Percentiles rank a stretch among this genome's conserved stretches.
These are phyloP conservation scores for Fraxinus floribunda DNA, from an alignment of 305 asterid species.

Conservation along the genomic window DNA sequence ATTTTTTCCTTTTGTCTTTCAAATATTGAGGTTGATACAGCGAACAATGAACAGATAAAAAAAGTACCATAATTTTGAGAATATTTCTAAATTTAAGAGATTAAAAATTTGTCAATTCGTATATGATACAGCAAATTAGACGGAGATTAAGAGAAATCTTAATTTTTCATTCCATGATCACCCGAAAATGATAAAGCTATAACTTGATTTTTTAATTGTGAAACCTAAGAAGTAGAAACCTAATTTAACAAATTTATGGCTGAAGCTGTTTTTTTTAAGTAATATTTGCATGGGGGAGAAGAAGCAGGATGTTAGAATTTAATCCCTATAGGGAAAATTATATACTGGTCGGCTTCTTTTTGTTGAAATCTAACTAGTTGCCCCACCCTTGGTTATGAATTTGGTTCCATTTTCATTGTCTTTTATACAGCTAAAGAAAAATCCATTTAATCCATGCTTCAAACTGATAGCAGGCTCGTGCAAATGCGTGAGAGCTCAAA, in stretches of 20 bases:
- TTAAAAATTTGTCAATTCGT: too few relatives aligned
- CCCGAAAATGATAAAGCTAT: neutral
- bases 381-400: constrained; percentile 9
- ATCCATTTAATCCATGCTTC: constrained; percentile 17
- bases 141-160: neutral
- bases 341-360: neutral
- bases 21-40: neutral
- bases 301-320: neutral
- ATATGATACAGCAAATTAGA: neutral
- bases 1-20: too few relatives aligned
- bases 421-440: neutral
- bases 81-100: too few relatives aligned
- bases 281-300: neutral
- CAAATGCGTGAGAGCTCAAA: constrained; percentile 34
- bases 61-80: too few relatives aligned
- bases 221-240: neutral
- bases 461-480: constrained; percentile 30
- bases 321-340: neutral
- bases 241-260: neutral
- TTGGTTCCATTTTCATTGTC: constrained; percentile 6
- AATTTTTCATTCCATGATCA: neutral
- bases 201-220: neutral
- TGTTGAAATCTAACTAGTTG: constrained; percentile 13
- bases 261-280: neutral
- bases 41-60: neutral